Evolutionary conservation across 2,329 filamentous ascomycete genomes (phyloP).

Genomic region (Pseudopyrenochaeta lycopersici): DNA sequence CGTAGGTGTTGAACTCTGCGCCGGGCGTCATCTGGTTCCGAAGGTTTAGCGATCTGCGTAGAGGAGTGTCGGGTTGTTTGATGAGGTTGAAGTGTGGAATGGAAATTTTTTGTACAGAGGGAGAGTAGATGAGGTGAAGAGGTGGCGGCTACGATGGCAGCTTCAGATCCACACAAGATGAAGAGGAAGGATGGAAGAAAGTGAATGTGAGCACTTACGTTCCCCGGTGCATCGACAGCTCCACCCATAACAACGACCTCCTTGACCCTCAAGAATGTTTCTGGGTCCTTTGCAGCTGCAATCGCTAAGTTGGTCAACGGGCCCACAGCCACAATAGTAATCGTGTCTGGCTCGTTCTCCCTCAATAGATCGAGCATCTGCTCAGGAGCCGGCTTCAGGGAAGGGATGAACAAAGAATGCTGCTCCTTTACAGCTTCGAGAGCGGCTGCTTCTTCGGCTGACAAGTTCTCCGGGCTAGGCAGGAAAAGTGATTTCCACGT

Average conservation of each 20-base stretch:
- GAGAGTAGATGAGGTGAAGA: slow-evolving; percentile 30
- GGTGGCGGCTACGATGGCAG: slow-evolving; percentile 26
- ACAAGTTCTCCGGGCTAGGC: slow-evolving; percentile 41
- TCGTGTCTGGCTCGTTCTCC: slow-evolving; percentile 81
- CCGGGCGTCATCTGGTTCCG: slow-evolving; percentile 71
- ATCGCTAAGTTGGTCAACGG: slow-evolving; percentile 93
- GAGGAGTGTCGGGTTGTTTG: slow-evolving; percentile 48
- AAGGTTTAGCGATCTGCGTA: slow-evolving; percentile 40
- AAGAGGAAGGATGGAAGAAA: slow-evolving; percentile 4
- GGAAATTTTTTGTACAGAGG: slow-evolving; percentile 21
- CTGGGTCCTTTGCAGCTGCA: slow-evolving; percentile 86
- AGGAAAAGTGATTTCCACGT: slow-evolving; percentile 59
- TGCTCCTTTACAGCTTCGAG: slow-evolving; percentile 48
- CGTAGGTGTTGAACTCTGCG: slow-evolving; percentile 95
- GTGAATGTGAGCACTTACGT: slow-evolving; percentile 59
- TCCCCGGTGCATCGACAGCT: slow-evolving; percentile 79
- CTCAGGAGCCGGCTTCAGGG: slow-evolving; percentile 75
- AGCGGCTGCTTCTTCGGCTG: slow-evolving; percentile 43
- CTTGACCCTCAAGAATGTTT: slow-evolving; percentile 86
- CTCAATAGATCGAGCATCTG: slow-evolving; percentile 88
- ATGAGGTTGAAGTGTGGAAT: slow-evolving; percentile 50
- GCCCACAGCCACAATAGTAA: slow-evolving; percentile 90
- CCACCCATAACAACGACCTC: slow-evolving; percentile 97
- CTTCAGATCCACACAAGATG: slow-evolving; percentile 10
- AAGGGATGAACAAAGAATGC: slow-evolving; percentile 74